phyloP scores from a whole-genome alignment of 495 filamentous ascomycete genomes.

The Ramalina peruviana region DNA sequence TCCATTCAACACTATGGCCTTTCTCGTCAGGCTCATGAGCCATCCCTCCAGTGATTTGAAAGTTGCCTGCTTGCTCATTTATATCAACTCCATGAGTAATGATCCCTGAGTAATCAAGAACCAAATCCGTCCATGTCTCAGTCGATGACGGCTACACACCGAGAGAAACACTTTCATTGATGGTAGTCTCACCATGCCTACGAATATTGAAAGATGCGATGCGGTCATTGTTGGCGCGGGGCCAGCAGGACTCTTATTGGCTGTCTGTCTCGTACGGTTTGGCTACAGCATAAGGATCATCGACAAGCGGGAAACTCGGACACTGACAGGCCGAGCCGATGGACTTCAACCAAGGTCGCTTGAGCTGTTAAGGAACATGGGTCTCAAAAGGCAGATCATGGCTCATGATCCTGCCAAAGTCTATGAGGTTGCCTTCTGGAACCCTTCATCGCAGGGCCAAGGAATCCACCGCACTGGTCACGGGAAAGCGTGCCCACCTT shows the following conservation, averaged over 20 bases:
- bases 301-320: constrained; percentile 49
- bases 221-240: constrained; percentile 81
- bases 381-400: constrained; percentile 50
- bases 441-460: constrained; percentile 33
- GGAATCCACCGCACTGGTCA: constrained; percentile 48
- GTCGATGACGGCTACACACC: too few species aligned
- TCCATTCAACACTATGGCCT: too few species aligned
- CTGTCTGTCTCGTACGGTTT: constrained; percentile 62
- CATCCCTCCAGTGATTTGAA: too few species aligned
- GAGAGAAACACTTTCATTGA: not conserved
- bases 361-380: constrained; percentile 54
- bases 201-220: constrained; percentile 40
- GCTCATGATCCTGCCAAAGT: constrained; percentile 49
- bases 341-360: constrained; percentile 61
- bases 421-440: constrained; percentile 56
- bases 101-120: too few species aligned
- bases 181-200: constrained; percentile 21
- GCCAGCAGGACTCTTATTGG: constrained; percentile 75
- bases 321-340: constrained; percentile 58
- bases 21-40: too few species aligned
- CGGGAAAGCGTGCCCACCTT: constrained; percentile 49
- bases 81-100: too few species aligned
- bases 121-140: too few species aligned
- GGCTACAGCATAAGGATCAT: constrained; percentile 57
- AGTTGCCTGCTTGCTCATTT: too few species aligned